These are phyloP conservation scores for Eucalyptus tenuipes DNA, from an alignment of 345 rosid species.

Conservation along the genomic window DNA sequence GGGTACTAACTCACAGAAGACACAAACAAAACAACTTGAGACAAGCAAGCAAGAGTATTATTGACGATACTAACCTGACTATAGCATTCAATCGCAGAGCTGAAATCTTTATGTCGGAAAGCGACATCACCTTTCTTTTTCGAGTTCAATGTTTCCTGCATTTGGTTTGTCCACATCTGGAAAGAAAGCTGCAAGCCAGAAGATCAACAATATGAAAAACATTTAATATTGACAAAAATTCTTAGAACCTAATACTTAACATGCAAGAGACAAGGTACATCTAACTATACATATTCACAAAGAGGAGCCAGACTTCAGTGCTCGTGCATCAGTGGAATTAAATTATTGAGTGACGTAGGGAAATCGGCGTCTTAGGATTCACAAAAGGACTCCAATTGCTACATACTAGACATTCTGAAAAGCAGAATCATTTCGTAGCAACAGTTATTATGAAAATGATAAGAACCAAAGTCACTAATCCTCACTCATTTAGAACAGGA, in stretches of 20 bases:
- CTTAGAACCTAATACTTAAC: not conserved
- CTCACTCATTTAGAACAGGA: not conserved
- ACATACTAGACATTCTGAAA: not conserved
- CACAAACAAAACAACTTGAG: not conserved
- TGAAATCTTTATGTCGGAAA: constrained; percentile 61
- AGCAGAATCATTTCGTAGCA: not conserved
- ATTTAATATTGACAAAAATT: not conserved
- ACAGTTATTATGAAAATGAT: not conserved
- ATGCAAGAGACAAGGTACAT: not conserved
- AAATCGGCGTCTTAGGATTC: not conserved
- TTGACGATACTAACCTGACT: constrained; percentile 39
- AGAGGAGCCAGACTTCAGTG: not conserved
- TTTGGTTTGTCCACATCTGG: constrained; percentile 77
- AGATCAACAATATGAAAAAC: not conserved
- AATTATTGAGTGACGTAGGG: not conserved
- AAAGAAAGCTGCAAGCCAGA: constrained; percentile 56
- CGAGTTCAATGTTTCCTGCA: constrained; percentile 76
- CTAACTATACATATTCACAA: not conserved
- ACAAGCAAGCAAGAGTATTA: not conserved
- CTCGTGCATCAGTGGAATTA: not conserved
- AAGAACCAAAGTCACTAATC: not conserved
- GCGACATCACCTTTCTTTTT: constrained; percentile 80
- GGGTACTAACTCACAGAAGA: not conserved
- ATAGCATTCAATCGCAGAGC: constrained; percentile 49
- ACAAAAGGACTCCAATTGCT: not conserved